Conservation (phyloP, 2,329 filamentous ascomycete species). For the Penicillium corylophilum region DNA sequence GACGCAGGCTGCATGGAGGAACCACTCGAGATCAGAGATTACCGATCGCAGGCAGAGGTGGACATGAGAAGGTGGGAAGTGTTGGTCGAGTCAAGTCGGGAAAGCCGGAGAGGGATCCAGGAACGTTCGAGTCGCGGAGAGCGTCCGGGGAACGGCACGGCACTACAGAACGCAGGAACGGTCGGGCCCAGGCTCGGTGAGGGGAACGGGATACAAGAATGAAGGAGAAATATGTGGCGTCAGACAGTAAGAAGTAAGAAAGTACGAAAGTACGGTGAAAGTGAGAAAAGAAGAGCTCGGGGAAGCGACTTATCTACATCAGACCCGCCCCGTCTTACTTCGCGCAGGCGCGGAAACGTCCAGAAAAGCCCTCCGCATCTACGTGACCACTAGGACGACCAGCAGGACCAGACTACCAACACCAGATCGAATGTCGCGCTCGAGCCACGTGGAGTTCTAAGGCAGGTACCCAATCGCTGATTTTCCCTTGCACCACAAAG, state of each 20-base stretch:
- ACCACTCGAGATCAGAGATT: not conserved
- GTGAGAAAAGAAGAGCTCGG: not conserved
- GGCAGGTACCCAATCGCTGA: conserved; percentile 25
- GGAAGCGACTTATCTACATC: not conserved
- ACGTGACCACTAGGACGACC: not conserved
- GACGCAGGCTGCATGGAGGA: conserved; percentile 25
- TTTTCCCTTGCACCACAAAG: conserved; percentile 4
- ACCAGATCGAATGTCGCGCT: conserved; percentile 1
- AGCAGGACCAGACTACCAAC: not conserved
- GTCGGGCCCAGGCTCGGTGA: not conserved
- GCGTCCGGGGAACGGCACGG: conserved; percentile 18
- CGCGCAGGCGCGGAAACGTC: conserved; percentile 7
- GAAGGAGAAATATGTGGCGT: conserved; percentile 12
- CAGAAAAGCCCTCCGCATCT: conserved; percentile 10
- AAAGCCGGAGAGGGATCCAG: conserved; percentile 11
- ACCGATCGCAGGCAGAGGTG: conserved; percentile 4
- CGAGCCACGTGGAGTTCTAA: conserved; percentile 26
- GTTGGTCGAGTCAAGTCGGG: conserved; percentile 15
- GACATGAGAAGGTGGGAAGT: conserved; percentile 15
- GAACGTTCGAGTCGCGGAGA: conserved; percentile 18
- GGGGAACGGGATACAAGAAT: conserved; percentile 1
- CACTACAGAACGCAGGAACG: conserved; percentile 10
- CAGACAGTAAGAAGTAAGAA: not conserved
- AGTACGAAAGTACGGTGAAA: conserved; percentile 3
- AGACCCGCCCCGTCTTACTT: not conserved